Percentiles rank a stretch among this genome's conserved stretches.
Evolutionary conservation across 768 basidiomycete genomes (phyloP).

Genomic region (Pisolithus orientalis): DNA sequence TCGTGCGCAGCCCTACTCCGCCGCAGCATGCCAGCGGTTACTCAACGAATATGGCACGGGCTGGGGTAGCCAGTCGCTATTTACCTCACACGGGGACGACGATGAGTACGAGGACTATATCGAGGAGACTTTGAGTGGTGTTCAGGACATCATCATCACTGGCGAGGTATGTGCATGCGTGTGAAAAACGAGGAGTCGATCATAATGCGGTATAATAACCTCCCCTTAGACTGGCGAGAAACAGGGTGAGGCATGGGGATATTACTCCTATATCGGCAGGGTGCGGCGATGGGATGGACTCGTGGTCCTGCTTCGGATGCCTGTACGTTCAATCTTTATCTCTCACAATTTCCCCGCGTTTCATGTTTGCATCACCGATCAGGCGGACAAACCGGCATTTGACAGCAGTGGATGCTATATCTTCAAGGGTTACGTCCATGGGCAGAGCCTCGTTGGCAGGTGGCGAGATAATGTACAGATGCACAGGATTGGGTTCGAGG

Average conservation of each 20-base stretch:
- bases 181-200: not conserved
- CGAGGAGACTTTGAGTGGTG: constrained; percentile 33
- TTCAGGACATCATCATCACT: constrained; percentile 47
- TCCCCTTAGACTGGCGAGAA: constrained; percentile 33
- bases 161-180: constrained; percentile 35
- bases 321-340: constrained; percentile 29
- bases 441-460: constrained; percentile 43
- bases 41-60: constrained; percentile 8
- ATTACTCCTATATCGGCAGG: constrained; percentile 40
- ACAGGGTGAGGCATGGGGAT: constrained; percentile 46
- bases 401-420: constrained; percentile 37
- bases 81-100: constrained; percentile 11
- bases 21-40: constrained; percentile 26
- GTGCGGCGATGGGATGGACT: constrained; percentile 48
- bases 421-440: constrained; percentile 48
- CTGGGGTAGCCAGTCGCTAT: constrained; percentile 20
- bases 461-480: constrained; percentile 44
- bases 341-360: not conserved
- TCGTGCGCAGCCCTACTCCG: constrained; percentile 31
- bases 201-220: not conserved
- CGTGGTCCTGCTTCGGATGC: constrained; percentile 38
- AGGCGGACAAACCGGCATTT: constrained; percentile 29
- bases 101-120: constrained; percentile 36
- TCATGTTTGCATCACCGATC: constrained; percentile 10
- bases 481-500: constrained; percentile 40